Percentiles rank a stretch among this genome's conserved stretches.
phyloP scores from a whole-genome alignment of 331 rosid species.

The Dryas integrifolia region DNA sequence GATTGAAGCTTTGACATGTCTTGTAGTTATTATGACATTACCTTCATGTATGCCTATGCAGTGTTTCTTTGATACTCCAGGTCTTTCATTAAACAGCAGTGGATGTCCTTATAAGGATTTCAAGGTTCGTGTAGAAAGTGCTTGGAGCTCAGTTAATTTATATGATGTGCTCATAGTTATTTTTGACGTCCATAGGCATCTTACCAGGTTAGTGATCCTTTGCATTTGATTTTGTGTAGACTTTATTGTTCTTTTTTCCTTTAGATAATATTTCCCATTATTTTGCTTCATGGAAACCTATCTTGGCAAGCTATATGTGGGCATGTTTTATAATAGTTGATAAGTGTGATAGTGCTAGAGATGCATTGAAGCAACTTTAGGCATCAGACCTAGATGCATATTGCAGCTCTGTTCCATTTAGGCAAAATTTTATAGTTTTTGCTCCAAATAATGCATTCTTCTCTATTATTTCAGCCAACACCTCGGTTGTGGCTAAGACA shows the following conservation, averaged over 20 bases:
- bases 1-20: neutral
- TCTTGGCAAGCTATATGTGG: neutral
- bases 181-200: constrained; percentile 89
- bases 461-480: neutral
- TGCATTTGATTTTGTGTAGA: constrained; percentile 1
- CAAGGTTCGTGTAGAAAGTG: constrained; percentile 89
- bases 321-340: neutral
- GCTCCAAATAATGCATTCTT: neutral
- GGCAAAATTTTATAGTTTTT: neutral
- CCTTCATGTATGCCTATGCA: constrained; percentile 37
- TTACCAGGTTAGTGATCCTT: constrained; percentile 54
- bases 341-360: neutral
- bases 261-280: neutral
- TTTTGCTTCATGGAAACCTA: neutral
- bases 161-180: constrained; percentile 81
- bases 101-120: constrained; percentile 79
- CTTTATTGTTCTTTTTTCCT: neutral
- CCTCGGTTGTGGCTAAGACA: neutral
- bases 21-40: neutral
- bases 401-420: constrained; percentile 9
- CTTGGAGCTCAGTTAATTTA: constrained; percentile 82
- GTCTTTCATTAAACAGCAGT: constrained; percentile 55
- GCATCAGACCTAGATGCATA: neutral
- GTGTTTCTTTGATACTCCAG: constrained; percentile 98
- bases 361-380: neutral